Evolutionary conservation across 352 stramenopile genomes (phyloP), one percentile per base, ranked within the genome.

Genomic region (Pythium inflatum): DNA sequence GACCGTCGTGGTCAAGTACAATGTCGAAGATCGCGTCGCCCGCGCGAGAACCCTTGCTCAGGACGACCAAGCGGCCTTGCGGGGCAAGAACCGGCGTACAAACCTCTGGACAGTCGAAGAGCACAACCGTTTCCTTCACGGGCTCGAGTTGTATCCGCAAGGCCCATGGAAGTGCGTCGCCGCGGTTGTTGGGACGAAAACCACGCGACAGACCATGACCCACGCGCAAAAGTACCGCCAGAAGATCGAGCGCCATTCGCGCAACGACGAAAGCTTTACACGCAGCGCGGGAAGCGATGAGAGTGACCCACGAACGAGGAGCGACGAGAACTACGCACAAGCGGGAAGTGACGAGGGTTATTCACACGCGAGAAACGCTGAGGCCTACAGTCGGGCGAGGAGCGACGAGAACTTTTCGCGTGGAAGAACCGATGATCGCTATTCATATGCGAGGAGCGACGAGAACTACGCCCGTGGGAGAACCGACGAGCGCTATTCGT

Each of bases 181-280:
- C 25, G 78, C 78, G 1, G 69, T 87, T 34, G 78, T 90, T 11
- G 74, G 78, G 22, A 87, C 81, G 0, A 76, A 82, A 48, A 91
- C 82, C 4, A 87, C 92, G 8, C 91, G 94, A 16, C 95, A 99
- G 75, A 98, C 98, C 51, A 86, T 86, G 45, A 97, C 86, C 25
- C 95, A 98, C 67, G 95, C 93, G 4, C 93, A 98, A 79, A 98
- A 98, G 72, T 98, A 98, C 73, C 81, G 83, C 48, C 81, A 91
- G 69, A 92, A 92, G 71, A 84, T 88, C 50, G 79, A 79, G n/a
- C 78, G 82, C 4, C 74, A n/a, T n/a, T n/a, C n/a, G n/a, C n/a
- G n/a, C n/a, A n/a, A n/a, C n/a, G n/a, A n/a, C n/a, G n/a, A n/a
- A n/a, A n/a, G n/a, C n/a, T n/a, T n/a, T n/a, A n/a, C n/a, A n/a